phyloP scores from a whole-genome alignment of 208 protist genomes.

The Leishmania turanica region DNA sequence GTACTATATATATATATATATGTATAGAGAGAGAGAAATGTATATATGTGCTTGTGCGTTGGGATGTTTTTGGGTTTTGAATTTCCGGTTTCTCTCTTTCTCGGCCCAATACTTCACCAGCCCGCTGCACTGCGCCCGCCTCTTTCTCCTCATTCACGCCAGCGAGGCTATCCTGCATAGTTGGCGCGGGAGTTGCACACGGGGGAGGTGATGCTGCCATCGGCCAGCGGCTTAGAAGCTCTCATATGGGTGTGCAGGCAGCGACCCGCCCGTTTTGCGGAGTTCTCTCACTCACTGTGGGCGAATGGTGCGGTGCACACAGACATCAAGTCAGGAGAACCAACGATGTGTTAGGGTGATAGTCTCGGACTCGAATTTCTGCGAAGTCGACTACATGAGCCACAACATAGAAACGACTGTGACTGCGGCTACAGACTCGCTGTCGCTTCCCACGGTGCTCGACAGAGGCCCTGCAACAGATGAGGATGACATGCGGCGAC shows the following conservation, averaged over 20 bases:
- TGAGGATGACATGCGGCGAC: neutral
- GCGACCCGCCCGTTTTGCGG: neutral
- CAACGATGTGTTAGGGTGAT: neutral
- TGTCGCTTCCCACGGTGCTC: neutral
- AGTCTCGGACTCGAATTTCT: neutral
- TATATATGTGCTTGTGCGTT: neutral
- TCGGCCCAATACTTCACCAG: neutral
- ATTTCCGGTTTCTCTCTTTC: neutral
- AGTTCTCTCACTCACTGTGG: neutral
- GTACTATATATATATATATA: slow-evolving; percentile 1
- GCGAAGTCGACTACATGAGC: neutral
- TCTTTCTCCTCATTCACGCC: neutral
- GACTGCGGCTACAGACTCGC: neutral
- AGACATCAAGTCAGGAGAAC: neutral
- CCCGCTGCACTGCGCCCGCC: too few relatives aligned
- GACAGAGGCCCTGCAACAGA: neutral
- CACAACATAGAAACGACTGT: neutral
- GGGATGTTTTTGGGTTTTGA: too few relatives aligned
- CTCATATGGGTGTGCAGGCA: neutral
- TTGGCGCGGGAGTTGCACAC: neutral
- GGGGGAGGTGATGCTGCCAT: too few relatives aligned
- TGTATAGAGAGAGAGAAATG: neutral
- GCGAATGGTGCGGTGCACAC: neutral
- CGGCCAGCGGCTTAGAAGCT: neutral
- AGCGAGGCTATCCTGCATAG: neutral